Evolutionary conservation across 106 monocot genomes (phyloP), one percentile per base, ranked within the genome.

Genomic region (Apostasia ramifera): DNA sequence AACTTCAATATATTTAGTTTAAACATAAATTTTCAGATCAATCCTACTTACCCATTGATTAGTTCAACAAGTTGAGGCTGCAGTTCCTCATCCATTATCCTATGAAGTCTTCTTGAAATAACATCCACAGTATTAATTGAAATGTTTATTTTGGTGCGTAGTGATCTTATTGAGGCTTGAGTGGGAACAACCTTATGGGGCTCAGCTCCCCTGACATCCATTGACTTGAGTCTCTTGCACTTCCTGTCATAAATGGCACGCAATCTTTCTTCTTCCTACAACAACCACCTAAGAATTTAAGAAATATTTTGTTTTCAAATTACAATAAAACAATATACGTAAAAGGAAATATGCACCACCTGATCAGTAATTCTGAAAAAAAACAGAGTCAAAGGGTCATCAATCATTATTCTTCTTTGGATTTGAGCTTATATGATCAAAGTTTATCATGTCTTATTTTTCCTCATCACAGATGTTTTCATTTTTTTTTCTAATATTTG

Each of bases 191-290:
- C 75, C 67, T 81, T 80, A 38, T 73, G 3, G 48, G 70, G 63
- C 45, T 95, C 88, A 50, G 74, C 82, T 76, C 95, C 95, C 37
- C 68, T 79, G 12, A 76, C 78, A 63, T 86, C 82, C 82, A 92
- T 71, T 67, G 60, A 13, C 73, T 82, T 84, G 14, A 95, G 40
- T 9, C 44, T 68, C 73, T 47, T 81, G 59, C 67, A 82, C 73
- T 84, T 84, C 71, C 69, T 91, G 2, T 95, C 86, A 69, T 89
- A 89, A 9, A 76, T 40, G n/a, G 75, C 14, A 51, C 81, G 83
- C 53, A 95, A 76, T 53, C 81, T 89, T 79, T 95, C 95, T 89
- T 95, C 95, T 73, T 73, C 86, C 95, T 85, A 88, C 61, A 41
- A 80, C 74, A 91, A 81, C 26, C 74, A 85, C 75, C 72, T 82